These are phyloP conservation scores for Alternaria sp. DNA, from an alignment of 2,329 filamentous ascomycete genomes.

Conservation along the genomic window DNA sequence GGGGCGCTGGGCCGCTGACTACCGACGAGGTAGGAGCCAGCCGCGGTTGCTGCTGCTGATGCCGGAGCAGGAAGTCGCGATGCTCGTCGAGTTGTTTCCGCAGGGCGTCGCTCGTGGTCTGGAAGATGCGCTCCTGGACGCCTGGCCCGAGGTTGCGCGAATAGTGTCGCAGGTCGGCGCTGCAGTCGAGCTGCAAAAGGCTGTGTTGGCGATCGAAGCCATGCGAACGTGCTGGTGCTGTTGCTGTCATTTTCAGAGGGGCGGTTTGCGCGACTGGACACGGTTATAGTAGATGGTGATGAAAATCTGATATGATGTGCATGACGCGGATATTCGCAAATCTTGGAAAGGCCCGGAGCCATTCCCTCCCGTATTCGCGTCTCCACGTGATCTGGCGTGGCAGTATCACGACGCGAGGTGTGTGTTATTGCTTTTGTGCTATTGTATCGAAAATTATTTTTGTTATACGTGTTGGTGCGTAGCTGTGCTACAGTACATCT, in stretches of 20 bases:
- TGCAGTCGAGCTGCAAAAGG: conserved; percentile 30
- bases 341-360: neutral
- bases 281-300: conserved; percentile 4
- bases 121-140: conserved; percentile 27
- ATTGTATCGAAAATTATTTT: neutral
- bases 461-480: neutral
- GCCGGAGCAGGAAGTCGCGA: conserved; percentile 23
- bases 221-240: conserved; percentile 4
- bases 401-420: neutral
- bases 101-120: conserved; percentile 27
- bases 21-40: conserved; percentile 10
- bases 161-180: conserved; percentile 27
- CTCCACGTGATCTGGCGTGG: conserved; percentile 11
- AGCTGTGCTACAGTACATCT: neutral
- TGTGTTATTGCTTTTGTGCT: neutral
- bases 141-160: conserved; percentile 30
- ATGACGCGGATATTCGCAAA: conserved; percentile 17
- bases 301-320: conserved; percentile 4
- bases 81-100: conserved; percentile 28
- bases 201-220: conserved; percentile 22
- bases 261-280: neutral
- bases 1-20: conserved; percentile 5
- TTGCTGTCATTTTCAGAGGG: conserved; percentile 11
- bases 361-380: conserved; percentile 9
- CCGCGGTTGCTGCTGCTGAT: conserved; percentile 18